Evolutionary conservation across 164 flowering plant species (phyloP).

Genomic region (Macadamia integrifolia): DNA sequence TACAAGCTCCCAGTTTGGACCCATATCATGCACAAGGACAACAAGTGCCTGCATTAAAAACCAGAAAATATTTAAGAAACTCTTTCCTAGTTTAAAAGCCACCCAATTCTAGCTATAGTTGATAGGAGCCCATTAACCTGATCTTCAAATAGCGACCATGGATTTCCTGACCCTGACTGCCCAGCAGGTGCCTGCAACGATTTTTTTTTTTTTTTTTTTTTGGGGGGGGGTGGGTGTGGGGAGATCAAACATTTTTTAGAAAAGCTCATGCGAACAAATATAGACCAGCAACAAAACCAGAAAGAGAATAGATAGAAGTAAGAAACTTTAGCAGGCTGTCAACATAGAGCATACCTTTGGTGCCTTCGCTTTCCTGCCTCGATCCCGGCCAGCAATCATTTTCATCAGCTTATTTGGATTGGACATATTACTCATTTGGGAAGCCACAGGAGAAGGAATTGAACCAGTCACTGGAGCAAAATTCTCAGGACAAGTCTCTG

Average conservation of each 20-base stretch:
- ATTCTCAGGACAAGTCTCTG: slow-evolving; percentile 58
- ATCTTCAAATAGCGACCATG: slow-evolving; percentile 85
- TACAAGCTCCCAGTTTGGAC: slow-evolving; percentile 98
- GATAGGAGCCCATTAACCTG: slow-evolving; percentile 42
- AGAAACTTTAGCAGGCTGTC: background rate
- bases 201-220: background rate
- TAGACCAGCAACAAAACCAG: background rate
- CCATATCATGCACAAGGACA: slow-evolving; percentile 98
- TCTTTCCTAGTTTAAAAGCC: background rate
- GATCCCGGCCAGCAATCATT: slow-evolving; percentile 66
- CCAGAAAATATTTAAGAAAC: slow-evolving; percentile 4
- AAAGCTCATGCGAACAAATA: background rate
- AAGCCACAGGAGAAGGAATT: slow-evolving; percentile 84
- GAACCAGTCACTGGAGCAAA: slow-evolving; percentile 46
- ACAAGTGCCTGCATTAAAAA: slow-evolving; percentile 70
- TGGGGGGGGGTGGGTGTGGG: background rate
- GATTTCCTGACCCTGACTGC: slow-evolving; percentile 59
- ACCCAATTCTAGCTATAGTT: background rate
- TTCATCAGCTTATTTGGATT: slow-evolving; percentile 65
- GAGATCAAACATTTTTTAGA: background rate
- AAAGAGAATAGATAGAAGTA: background rate
- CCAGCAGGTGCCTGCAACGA: slow-evolving; percentile 55
- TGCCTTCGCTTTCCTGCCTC: slow-evolving; percentile 63
- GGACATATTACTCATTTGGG: slow-evolving; percentile 95
- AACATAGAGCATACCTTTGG: slow-evolving; percentile 53